Evolutionary conservation across 2,329 filamentous ascomycete genomes (phyloP).

Genomic region (Pyrenophora teres): DNA sequence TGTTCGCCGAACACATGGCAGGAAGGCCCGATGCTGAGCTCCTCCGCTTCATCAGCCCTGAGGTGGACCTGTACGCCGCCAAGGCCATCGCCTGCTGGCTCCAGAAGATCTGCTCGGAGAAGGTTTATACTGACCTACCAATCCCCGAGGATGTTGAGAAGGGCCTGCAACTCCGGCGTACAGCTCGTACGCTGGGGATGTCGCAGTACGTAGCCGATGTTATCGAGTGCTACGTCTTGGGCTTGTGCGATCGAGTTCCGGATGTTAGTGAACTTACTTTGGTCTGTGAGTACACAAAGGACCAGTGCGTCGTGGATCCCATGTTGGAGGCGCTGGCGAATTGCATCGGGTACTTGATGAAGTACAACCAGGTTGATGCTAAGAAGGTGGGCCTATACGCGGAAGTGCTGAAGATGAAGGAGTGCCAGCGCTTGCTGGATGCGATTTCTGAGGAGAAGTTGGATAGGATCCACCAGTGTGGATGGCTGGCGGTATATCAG

Average conservation of each 20-base stretch:
- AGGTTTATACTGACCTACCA: background rate
- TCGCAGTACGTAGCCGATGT: slow-evolving; percentile 8
- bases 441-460: slow-evolving; percentile 4
- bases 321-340: slow-evolving; percentile 8
- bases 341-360: slow-evolving; percentile 5
- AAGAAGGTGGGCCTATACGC: background rate
- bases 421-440: background rate
- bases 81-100: slow-evolving; percentile 9
- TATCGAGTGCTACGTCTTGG: background rate
- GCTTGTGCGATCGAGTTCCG: background rate
- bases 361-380: slow-evolving; percentile 1
- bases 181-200: slow-evolving; percentile 8
- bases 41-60: slow-evolving; percentile 1
- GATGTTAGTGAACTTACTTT: background rate
- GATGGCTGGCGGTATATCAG: background rate
- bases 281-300: slow-evolving; percentile 1
- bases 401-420: background rate
- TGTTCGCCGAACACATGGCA: background rate
- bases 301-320: background rate
- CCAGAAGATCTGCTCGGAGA: background rate
- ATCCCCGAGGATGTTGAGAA: background rate
- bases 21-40: background rate
- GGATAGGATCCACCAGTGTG: background rate
- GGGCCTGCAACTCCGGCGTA: slow-evolving; percentile 5
- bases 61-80: background rate